Percentiles rank a stretch among this genome's conserved stretches.
phyloP scores from a whole-genome alignment of 2,329 filamentous ascomycete species.

The Aspergillus sp. region DNA sequence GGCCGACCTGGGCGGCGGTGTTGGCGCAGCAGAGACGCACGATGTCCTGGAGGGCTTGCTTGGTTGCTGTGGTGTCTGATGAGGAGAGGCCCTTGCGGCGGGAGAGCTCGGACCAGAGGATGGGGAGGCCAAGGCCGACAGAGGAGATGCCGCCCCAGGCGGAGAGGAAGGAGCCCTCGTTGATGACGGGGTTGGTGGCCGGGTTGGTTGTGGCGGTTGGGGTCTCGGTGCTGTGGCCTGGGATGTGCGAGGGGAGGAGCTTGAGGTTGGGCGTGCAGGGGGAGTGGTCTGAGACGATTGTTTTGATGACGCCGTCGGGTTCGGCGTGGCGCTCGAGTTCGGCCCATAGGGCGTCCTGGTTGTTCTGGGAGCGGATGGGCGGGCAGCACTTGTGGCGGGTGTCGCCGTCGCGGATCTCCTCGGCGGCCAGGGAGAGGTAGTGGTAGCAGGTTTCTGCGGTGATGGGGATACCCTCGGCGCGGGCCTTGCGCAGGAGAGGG shows the following conservation, averaged over 20 bases:
- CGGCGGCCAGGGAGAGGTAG: conserved; percentile 81
- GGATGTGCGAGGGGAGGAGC: conserved; percentile 73
- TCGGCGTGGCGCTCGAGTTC: conserved; percentile 63
- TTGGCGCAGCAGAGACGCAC: conserved; percentile 82
- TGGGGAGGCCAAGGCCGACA: conserved; percentile 87
- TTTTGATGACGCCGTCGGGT: conserved; percentile 76
- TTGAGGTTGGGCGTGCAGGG: conserved; percentile 96
- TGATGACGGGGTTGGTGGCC: conserved; percentile 26
- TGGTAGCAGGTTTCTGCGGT: conserved; percentile 96
- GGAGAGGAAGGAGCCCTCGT: conserved; percentile 82
- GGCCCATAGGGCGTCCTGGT: conserved; percentile 83
- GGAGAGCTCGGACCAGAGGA: conserved; percentile 77
- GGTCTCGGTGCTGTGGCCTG: conserved; percentile 39
- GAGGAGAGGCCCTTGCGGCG: conserved; percentile 54
- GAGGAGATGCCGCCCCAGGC: conserved; percentile 97
- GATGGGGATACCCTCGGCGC: conserved; percentile 73
- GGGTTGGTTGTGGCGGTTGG: conserved; percentile 4
- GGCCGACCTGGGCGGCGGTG: conserved; percentile 83
- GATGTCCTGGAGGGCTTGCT: conserved; percentile 70
- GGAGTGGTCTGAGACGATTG: conserved; percentile 92
- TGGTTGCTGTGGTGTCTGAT: conserved; percentile 38
- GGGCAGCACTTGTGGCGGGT: conserved; percentile 95
- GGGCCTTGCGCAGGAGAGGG: conserved; percentile 73
- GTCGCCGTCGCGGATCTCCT: conserved; percentile 79
- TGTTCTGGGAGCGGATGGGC: conserved; percentile 76